Base-by-base conservation (phyloP, 257 asterid species). In the Petunia axillaris region DNA sequence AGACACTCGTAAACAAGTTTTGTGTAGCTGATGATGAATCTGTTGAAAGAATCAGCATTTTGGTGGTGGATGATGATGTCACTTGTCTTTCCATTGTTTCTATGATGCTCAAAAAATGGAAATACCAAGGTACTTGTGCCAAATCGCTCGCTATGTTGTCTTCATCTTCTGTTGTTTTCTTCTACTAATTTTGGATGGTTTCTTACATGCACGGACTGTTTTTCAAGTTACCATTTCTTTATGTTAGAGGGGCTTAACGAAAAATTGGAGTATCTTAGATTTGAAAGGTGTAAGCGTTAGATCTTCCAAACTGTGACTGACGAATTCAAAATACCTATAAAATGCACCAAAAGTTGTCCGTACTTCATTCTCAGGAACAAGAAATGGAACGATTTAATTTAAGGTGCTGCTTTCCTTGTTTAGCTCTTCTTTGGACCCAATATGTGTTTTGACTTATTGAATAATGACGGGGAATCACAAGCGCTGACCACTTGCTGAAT, bases 51-150 rank as follows among this genome's bases (percentile, higher is more conserved):
- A 79, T 85, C 36, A 90, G 83, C 68, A 81, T 91, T 84, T 78
- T 91, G 82, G 89, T 89, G 44, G 93, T 88, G 3, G 91, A 91
- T 62, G 90, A 89, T 83, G 93, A 88, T 77, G 70, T 81, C 3
- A 81, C 90, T 0, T 89, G 85, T 81, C 92, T 88, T 62, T 48
- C 93, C 75, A 73, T 88, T 66, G 86, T 89, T 84, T 83, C 95
- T 82, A 89, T 85, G 35, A 75, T 85, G n/a, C 93, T 91, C 41
- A 87, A 81, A 75, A 83, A 80, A 64, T 85, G 87, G 76, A 84
- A 86, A 1, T 88, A 88, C 79, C 70, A 79, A 82, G 95, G 93
- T 89, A 66, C 70, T 37, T 66, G 5, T 15, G 43, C 38, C 75
- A 41, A 43, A 41, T 66, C 75, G 6, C 15, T 15, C 13, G 75